Base-by-base conservation (phyloP, 2,329 filamentous ascomycete genomes). In the Ascosphaera apis region DNA sequence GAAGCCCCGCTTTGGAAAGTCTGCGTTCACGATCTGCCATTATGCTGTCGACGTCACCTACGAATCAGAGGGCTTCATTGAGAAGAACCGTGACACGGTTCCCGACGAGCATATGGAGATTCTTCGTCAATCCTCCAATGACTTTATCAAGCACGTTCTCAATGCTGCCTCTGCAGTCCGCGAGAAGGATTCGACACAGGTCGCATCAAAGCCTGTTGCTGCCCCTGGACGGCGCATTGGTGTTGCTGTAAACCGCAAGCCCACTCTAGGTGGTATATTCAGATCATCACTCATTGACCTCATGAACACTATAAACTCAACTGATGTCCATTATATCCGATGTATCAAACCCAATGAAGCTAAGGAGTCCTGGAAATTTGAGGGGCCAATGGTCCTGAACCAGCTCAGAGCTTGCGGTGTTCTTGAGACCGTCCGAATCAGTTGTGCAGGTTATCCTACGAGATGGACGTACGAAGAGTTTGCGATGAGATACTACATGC, bases 391-490 rank as follows among this genome's bases (percentile, higher is more conserved):
- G 88, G 88, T 98, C 45, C 68, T 98, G 41, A 92, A 82, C 56
- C 88, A 98, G 57, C 65, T 98, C 48, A 76, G 91, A 56, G 88
- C 88, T 58, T 98, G 88, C 60, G 88, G 88, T 84, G 91, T 98
- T 27, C 69, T 98, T 39, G 88, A 98, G 60, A 98, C 88, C 3
- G 88, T 98, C 39, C 75, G 88, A 52, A 98, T 98, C 57, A 92
- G 83, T 60, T 91, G 80, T 53, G 88, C 88, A 43, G 88, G 88
- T 42, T 98, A 98, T 52, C 88, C 88, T 12, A 95, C 88, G 33
- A 69, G 88, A 53, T 98, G 88, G 91, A 95, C 88, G 0, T 98
- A 93, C 52, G 88, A 98, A 52, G 88, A 98, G 53, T 98, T 98
- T 55, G 88, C 88, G 13, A 64, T 93, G 40, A 74, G 88, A 41